phyloP scores from a whole-genome alignment of 257 asterid genomes.

The Solanum paucissectum region DNA sequence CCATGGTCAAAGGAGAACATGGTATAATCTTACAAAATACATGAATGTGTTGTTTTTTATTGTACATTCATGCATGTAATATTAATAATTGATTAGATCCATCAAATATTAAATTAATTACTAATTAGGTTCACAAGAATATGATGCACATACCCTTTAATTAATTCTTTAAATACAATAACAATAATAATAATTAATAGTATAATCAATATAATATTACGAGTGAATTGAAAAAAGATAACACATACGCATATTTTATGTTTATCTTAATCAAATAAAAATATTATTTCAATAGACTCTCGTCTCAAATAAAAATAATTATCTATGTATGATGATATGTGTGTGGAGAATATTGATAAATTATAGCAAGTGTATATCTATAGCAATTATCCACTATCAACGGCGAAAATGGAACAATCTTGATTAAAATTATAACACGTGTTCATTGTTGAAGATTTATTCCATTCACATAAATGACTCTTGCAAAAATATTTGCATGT shows the following conservation, averaged over 20 bases:
- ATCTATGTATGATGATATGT: neutral
- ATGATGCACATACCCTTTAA: too few relatives aligned
- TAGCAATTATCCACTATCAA: neutral
- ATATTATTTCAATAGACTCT: neutral
- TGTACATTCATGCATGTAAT: neutral
- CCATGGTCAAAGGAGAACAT: neutral
- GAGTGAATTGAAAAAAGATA: too few relatives aligned
- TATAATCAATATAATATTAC: neutral
- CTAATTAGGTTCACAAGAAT: neutral
- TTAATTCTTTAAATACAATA: neutral
- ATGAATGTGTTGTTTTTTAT: neutral
- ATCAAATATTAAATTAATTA: neutral
- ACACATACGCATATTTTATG: rapidly evolving
- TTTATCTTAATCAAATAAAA: neutral
- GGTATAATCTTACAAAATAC: neutral
- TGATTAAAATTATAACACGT: neutral
- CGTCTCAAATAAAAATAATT: neutral
- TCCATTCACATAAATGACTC: neutral
- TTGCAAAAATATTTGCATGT: neutral
- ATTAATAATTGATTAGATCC: neutral
- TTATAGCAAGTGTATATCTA: neutral
- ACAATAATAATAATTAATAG: neutral
- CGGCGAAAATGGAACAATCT: neutral
- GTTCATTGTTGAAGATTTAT: neutral
- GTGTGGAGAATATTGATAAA: neutral